Percentiles rank a stretch among this genome's conserved stretches.
Conservation (phyloP, 176 grass and related monocot genomes). For the Otatea glauca region DNA sequence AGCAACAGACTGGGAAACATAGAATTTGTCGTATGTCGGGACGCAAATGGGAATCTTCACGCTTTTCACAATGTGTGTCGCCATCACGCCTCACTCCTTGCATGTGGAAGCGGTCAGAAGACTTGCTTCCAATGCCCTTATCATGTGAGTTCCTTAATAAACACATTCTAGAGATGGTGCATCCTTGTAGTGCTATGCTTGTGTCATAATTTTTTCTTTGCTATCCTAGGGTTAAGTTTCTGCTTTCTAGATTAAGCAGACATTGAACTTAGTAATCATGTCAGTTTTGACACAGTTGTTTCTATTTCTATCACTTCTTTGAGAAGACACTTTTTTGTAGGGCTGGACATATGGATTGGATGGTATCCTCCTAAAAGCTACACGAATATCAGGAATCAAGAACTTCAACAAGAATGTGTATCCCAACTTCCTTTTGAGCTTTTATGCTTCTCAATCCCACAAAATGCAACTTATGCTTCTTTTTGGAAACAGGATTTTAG, state of each 20-base stretch:
- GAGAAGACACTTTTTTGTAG: constrained; percentile 47
- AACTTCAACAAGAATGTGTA: constrained; percentile 83
- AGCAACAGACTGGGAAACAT: constrained; percentile 79
- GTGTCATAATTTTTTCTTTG: not conserved
- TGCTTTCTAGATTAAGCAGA: not conserved
- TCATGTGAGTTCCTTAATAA: constrained; percentile 74
- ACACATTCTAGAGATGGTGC: constrained; percentile 2
- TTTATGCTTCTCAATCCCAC: constrained; percentile 13
- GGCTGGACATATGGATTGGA: constrained; percentile 97
- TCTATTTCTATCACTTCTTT: constrained; percentile 29
- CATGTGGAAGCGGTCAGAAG: constrained; percentile 80
- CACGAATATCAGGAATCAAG: constrained; percentile 86
- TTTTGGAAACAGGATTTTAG: constrained; percentile 69
- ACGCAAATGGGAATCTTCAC: constrained; percentile 63
- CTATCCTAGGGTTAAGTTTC: not conserved
- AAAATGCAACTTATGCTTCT: constrained; percentile 30
- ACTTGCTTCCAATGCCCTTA: constrained; percentile 93
- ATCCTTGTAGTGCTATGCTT: not conserved
- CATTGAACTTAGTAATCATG: not conserved
- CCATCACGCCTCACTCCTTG: constrained; percentile 88
- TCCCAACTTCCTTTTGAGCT: not conserved
- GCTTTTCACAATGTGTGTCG: constrained; percentile 95
- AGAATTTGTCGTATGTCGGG: constrained; percentile 76
- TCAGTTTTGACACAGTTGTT: not conserved
- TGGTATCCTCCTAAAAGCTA: constrained; percentile 90